Percentiles rank a stretch among this genome's conserved stretches.
phyloP scores from a whole-genome alignment of 192 early-diverging fungal species.

The Coemansia asiatica region DNA sequence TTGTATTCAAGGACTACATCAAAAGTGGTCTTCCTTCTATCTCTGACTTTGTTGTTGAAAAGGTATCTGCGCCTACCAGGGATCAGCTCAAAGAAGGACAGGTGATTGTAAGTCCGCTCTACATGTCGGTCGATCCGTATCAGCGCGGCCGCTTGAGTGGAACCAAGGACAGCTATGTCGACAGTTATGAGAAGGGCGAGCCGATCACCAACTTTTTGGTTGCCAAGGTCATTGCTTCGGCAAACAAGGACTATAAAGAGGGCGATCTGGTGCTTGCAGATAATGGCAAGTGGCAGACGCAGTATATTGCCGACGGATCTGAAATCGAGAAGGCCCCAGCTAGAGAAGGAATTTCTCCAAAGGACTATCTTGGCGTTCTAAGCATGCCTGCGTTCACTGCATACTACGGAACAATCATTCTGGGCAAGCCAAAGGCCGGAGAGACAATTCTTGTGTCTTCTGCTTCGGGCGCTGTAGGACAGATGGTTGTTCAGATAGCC shows the following conservation, averaged over 20 bases:
- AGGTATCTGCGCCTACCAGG: constrained; percentile 15
- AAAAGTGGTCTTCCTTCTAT: constrained; percentile 39
- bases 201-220: constrained; percentile 61
- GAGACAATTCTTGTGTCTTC: constrained; percentile 83
- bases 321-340: constrained; percentile 48
- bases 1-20: constrained; percentile 24
- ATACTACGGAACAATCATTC: constrained; percentile 61
- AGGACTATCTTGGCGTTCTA: constrained; percentile 57
- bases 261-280: constrained; percentile 82
- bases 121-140: constrained; percentile 74
- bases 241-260: constrained; percentile 56
- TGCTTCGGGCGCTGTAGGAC: constrained; percentile 77
- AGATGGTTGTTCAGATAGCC: constrained; percentile 78
- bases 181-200: constrained; percentile 60
- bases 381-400: constrained; percentile 86
- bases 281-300: constrained; percentile 62
- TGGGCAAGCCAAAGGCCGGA: constrained; percentile 74
- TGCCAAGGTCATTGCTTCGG: constrained; percentile 65
- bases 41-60: constrained; percentile 16
- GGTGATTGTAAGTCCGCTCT: constrained; percentile 62
- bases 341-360: constrained; percentile 3
- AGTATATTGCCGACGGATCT: constrained; percentile 57
- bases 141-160: constrained; percentile 70
- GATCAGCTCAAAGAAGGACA: constrained; percentile 26
- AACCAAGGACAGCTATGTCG: constrained; percentile 58